phyloP scores from a whole-genome alignment of 2,329 filamentous ascomycete species.

The Polychaeton citri region DNA sequence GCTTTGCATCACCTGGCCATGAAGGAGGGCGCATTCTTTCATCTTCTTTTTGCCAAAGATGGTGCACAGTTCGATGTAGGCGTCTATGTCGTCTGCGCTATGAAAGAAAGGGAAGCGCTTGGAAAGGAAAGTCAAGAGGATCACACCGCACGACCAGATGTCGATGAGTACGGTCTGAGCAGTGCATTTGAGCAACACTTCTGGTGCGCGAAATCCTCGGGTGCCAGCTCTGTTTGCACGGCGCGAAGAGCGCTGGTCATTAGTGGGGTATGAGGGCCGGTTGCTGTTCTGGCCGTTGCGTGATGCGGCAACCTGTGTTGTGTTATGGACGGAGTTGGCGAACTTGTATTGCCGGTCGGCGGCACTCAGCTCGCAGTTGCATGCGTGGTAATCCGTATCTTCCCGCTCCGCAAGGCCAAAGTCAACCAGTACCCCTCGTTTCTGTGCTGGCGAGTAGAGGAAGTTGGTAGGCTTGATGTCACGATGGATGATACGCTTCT shows the following conservation, averaged over 20 bases:
- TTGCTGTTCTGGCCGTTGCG: slow-evolving; percentile 11
- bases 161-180: slow-evolving; percentile 86
- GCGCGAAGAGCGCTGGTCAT: slow-evolving; percentile 73
- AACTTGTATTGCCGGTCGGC: slow-evolving; percentile 46
- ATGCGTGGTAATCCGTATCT: slow-evolving; percentile 62
- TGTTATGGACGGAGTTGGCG: slow-evolving; percentile 45
- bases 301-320: slow-evolving; percentile 29
- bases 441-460: slow-evolving; percentile 69
- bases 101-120: slow-evolving; percentile 97
- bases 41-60: slow-evolving; percentile 82
- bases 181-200: slow-evolving; percentile 94
- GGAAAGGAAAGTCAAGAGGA: slow-evolving; percentile 84
- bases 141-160: slow-evolving; percentile 95
- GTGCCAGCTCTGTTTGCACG: slow-evolving; percentile 92
- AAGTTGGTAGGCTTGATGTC: slow-evolving; percentile 74
- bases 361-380: slow-evolving; percentile 59
- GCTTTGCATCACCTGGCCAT: slow-evolving; percentile 85
- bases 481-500: slow-evolving; percentile 65
- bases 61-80: slow-evolving; percentile 91
- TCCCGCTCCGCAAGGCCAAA: slow-evolving; percentile 83
- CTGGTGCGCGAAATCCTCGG: slow-evolving; percentile 86
- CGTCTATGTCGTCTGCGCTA: slow-evolving; percentile 93
- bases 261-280: slow-evolving; percentile 65
- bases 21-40: slow-evolving; percentile 67
- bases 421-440: slow-evolving; percentile 87